These are phyloP conservation scores for Marvania coccoides DNA, from an alignment of 139 green algal species.

Conservation along the genomic window DNA sequence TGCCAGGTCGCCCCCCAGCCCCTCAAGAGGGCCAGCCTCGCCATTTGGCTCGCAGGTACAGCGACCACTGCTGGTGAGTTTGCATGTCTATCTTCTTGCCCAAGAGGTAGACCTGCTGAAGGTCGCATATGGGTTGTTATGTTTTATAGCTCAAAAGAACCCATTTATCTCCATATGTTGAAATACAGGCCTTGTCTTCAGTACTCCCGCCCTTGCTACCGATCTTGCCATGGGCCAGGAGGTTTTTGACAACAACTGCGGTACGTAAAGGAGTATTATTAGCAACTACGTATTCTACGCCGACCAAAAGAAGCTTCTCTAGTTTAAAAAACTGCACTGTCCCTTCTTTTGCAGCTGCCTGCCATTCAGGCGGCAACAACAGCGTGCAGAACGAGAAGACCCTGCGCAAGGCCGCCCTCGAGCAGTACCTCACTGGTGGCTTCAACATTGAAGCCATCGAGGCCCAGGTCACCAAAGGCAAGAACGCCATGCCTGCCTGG, in stretches of 20 bases:
- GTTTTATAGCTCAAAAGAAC: no score
- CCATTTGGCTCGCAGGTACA: no score
- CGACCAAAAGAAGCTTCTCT: neutral
- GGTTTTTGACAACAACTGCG: conserved; percentile 56
- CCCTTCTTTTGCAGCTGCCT: conserved; percentile 36
- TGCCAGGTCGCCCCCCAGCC: no score
- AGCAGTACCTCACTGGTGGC: conserved; percentile 54
- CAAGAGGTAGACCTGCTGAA: no score
- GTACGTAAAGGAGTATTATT: no score
- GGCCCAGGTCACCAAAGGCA: conserved; percentile 46
- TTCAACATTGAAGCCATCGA: neutral
- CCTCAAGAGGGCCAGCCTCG: no score
- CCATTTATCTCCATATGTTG: no score
- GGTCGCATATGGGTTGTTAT: no score
- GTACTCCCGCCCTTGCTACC: conserved; percentile 2
- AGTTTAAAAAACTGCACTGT: neutral
- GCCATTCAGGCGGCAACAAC: conserved; percentile 63
- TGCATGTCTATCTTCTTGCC: no score
- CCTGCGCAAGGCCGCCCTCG: conserved; percentile 47
- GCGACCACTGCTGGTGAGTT: no score
- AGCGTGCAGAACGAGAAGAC: conserved; percentile 48
- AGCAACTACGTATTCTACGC: neutral
- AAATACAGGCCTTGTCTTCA: neutral
- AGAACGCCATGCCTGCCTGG: conserved; percentile 69
- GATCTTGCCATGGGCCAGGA: conserved; percentile 13